These are phyloP conservation scores for Phytopythium delawarense DNA, from an alignment of 352 stramenopile genomes.

Conservation along the genomic window DNA sequence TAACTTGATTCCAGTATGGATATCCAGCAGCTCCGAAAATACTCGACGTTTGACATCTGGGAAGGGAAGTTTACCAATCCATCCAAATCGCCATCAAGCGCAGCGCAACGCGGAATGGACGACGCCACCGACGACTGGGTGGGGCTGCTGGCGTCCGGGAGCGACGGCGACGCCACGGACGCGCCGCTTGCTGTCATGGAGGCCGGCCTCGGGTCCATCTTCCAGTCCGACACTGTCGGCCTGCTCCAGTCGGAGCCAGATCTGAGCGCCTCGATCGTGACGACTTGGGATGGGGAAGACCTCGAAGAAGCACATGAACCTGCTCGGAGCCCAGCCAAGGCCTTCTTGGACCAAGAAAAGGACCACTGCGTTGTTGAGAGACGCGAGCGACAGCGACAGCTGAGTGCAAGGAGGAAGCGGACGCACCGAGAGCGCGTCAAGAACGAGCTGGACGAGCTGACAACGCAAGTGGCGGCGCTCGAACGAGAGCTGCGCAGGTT, in stretches of 20 bases:
- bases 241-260: background rate
- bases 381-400: background rate
- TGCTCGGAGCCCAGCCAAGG: background rate
- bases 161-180: background rate
- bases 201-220: background rate
- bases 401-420: constrained; percentile 5
- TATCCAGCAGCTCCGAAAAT: background rate
- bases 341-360: too few species aligned
- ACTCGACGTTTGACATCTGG: background rate
- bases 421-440: constrained; percentile 2
- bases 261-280: background rate
- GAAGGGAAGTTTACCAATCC: background rate
- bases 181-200: background rate
- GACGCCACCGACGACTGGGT: background rate
- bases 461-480: background rate
- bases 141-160: background rate
- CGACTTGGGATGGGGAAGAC: background rate
- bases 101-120: background rate
- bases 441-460: background rate
- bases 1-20: background rate
- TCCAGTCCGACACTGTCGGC: background rate
- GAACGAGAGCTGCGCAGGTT: background rate
- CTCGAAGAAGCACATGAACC: background rate
- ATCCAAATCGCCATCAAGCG: background rate
- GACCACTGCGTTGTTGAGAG: background rate